Percentiles rank a stretch among this genome's conserved stretches.
Evolutionary conservation across 148 eudicot genomes (phyloP).

Genomic region (Diospyros kaki): DNA sequence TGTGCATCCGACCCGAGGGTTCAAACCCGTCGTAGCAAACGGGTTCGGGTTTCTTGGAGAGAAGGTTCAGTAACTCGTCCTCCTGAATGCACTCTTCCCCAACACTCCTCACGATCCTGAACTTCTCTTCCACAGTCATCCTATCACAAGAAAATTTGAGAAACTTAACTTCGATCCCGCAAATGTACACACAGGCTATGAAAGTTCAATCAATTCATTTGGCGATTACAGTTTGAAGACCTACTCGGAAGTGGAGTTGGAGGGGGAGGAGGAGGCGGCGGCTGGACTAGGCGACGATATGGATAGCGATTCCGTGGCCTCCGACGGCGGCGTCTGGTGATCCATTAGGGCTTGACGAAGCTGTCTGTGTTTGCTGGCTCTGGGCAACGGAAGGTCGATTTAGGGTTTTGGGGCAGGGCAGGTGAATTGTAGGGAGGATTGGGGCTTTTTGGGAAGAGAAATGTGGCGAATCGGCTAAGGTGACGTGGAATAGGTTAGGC

Average conservation of each 20-base stretch:
- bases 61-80: slow-evolving; percentile 37
- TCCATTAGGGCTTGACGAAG: too few relatives aligned
- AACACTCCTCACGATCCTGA: slow-evolving; percentile 40
- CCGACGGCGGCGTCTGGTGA: not conserved
- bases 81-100: slow-evolving; percentile 60
- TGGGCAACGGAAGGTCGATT: too few relatives aligned
- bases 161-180: not conserved
- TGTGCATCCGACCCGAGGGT: slow-evolving; percentile 57
- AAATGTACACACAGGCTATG: not conserved
- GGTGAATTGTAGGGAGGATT: too few relatives aligned
- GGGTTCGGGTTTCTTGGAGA: slow-evolving; percentile 44
- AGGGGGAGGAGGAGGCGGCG: not conserved
- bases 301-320: not conserved
- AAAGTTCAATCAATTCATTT: too few relatives aligned
- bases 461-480: too few relatives aligned
- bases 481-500: too few relatives aligned
- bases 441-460: too few relatives aligned
- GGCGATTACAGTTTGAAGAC: not conserved
- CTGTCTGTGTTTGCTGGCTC: too few relatives aligned
- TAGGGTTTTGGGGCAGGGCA: too few relatives aligned
- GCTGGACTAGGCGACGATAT: slow-evolving; percentile 1
- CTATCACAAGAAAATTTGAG: slow-evolving; percentile 17
- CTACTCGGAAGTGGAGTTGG: slow-evolving; percentile 9
- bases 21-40: slow-evolving; percentile 56
- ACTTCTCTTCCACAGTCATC: slow-evolving; percentile 46